Evolutionary conservation across 345 rosid species (phyloP), one percentile per base, ranked within the genome.

Genomic region (Ailanthus altissimus): DNA sequence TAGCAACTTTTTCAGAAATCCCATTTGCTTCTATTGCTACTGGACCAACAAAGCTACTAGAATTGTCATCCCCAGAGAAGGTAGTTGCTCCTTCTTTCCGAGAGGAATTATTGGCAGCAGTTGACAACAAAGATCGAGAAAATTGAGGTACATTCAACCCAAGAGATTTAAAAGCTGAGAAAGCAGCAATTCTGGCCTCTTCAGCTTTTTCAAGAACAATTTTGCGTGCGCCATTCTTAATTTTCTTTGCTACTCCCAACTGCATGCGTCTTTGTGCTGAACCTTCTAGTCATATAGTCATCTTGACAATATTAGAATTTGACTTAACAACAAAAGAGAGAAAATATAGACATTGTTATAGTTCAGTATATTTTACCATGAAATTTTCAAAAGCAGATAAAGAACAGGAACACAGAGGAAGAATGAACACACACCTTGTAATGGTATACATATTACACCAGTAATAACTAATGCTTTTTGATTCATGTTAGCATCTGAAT

Each of bases 171-270:
- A 90, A 93, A 78, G 97, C 92, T 67, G 94, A 87, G 82, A 95
- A 95, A 80, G 98, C 99, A 86, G 93, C 92, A 74, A 86, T 79
- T 83, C 96, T 88, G 42, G 98, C 99, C 83, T 93, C 99, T 90
- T 95, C 98, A 26, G 98, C 98, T 88, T 95, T 93, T 79, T 93
- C 98, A 77, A 93, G 91, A 75, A 95, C 99, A 86, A 95, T 90
- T 89, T 90, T 95, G 68, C 94, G 89, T 15, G 99, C 97, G 78
- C 94, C 97, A 82, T 90, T 93, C 85, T 90, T 95, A 51, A 95
- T 92, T 88, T 95, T 95, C 88, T 91, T 95, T 42, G 97, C 99
- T 80, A 92, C 86, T 71, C 99, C 97, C 79, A 93, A 71, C 12
- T 91, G 97, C 72, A 91, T 59, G 65, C 92, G 90, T 80, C 89